Percentiles rank a stretch among this genome's conserved stretches.
These are phyloP conservation scores for Pycnococcus provasolii DNA, from an alignment of 139 green algal genomes.

Conservation along the genomic window DNA sequence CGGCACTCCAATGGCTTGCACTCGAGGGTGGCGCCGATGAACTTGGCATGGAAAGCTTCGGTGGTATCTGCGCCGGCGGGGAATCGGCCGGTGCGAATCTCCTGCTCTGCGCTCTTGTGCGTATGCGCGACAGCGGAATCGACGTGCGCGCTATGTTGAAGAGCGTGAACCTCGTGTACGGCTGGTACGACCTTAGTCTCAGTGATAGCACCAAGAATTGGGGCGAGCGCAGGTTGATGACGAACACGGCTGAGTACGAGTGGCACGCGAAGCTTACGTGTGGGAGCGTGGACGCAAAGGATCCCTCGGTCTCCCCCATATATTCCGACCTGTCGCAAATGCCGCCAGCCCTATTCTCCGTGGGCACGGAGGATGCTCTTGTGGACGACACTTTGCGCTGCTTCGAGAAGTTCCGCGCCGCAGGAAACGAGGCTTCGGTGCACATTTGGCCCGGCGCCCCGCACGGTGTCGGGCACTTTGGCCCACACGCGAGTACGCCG, in stretches of 20 bases:
- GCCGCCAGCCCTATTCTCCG: constrained; percentile 1
- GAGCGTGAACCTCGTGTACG: not conserved
- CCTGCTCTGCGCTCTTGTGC: not conserved
- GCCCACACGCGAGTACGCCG: not conserved
- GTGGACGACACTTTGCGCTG: not conserved
- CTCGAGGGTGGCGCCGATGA: too few species aligned
- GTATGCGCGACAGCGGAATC: not conserved
- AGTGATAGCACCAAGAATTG: not conserved
- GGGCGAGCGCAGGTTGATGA: too few species aligned
- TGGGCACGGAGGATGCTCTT: not conserved
- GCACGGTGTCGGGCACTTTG: constrained; percentile 4
- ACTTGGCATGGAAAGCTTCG: too few species aligned
- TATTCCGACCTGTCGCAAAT: not conserved
- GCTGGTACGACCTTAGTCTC: not conserved
- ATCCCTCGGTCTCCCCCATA: not conserved
- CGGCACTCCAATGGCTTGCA: not conserved
- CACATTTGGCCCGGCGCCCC: not conserved
- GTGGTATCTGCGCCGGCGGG: not conserved
- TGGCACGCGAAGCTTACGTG: too few species aligned
- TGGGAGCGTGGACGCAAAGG: not conserved
- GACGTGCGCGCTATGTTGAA: not conserved
- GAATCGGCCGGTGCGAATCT: not conserved
- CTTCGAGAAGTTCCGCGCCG: not conserved
- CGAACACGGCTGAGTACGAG: too few species aligned
- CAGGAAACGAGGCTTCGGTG: not conserved